These are phyloP conservation scores for Microbotryomycetes sp. DNA, from an alignment of 1,284 basidiomycete genomes.

Conservation along the genomic window DNA sequence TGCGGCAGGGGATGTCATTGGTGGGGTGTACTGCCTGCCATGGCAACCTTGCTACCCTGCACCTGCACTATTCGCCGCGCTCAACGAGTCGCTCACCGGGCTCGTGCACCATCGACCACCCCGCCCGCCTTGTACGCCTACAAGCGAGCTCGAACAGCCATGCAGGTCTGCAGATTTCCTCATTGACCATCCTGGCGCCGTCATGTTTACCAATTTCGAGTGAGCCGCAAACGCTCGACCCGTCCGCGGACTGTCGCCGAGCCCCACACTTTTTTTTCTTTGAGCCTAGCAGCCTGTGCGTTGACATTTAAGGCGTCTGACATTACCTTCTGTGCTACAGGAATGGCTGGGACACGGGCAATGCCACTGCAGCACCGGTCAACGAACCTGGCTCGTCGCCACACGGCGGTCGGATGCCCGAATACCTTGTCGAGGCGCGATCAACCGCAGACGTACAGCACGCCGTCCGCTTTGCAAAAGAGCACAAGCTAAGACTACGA, in stretches of 20 bases:
- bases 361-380: not conserved
- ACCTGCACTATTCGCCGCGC: not conserved
- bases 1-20: not conserved
- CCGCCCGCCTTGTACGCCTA: not conserved
- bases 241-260: not conserved
- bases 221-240: not conserved
- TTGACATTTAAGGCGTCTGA: no score
- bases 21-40: conserved; percentile 7
- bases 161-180: conserved; percentile 3
- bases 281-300: no score
- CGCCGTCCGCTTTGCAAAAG: conserved; percentile 5
- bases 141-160: not conserved
- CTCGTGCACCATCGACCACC: not conserved
- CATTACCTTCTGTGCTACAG: no score
- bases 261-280: no score
- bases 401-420: conserved; percentile 5
- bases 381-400: not conserved
- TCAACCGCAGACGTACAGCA: conserved; percentile 1
- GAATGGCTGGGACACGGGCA: not conserved
- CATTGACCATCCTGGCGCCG: conserved; percentile 1
- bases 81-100: conserved; percentile 1
- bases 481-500: conserved; percentile 10
- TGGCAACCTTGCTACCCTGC: conserved; percentile 3
- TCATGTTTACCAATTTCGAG: conserved; percentile 19
- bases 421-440: conserved; percentile 11